phyloP scores from a whole-genome alignment of 2,329 filamentous ascomycete genomes.

The Tolypocladium cylindrosporum region DNA sequence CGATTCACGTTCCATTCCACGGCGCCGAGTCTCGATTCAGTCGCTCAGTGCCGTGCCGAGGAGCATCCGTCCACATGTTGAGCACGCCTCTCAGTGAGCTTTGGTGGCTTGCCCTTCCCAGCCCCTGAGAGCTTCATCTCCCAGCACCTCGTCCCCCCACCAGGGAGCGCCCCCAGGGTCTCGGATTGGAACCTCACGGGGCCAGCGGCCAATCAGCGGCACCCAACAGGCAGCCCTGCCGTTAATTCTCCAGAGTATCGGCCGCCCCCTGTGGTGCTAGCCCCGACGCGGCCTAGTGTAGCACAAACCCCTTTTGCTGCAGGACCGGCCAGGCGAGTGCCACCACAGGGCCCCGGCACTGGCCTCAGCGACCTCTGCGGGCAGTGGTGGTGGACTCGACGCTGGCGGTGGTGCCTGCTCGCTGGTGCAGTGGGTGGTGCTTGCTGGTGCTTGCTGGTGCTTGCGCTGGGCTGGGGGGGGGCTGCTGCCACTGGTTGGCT shows the following conservation, averaged over 20 bases:
- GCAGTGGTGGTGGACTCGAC: not conserved
- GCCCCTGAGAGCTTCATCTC: not conserved
- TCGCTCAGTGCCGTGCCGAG: not conserved
- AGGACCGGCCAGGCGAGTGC: slow-evolving; percentile 5
- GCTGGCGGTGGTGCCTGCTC: not conserved
- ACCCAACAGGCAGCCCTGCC: slow-evolving; percentile 10
- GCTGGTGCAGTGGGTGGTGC: not conserved
- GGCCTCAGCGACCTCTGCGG: not conserved
- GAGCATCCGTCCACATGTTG: not conserved
- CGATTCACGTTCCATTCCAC: no score
- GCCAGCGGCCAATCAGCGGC: slow-evolving; percentile 11
- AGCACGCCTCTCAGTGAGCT: not conserved
- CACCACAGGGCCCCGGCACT: slow-evolving; percentile 7
- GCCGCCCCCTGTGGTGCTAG: slow-evolving; percentile 11
- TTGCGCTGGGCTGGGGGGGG: not conserved
- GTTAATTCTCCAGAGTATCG: slow-evolving; percentile 17
- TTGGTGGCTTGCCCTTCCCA: not conserved
- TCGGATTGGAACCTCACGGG: not conserved
- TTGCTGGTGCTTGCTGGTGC: not conserved
- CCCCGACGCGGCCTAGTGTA: slow-evolving; percentile 13
- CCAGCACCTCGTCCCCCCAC: not conserved
- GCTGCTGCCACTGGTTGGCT: not conserved
- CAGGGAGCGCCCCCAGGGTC: not conserved
- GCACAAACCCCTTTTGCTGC: slow-evolving; percentile 23
- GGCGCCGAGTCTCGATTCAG: not conserved